A percentile compares a stretch with the other conserved stretches of the same genome.
Conservation (phyloP, 768 basidiomycete species). For the Boletus subcaerulescens region DNA sequence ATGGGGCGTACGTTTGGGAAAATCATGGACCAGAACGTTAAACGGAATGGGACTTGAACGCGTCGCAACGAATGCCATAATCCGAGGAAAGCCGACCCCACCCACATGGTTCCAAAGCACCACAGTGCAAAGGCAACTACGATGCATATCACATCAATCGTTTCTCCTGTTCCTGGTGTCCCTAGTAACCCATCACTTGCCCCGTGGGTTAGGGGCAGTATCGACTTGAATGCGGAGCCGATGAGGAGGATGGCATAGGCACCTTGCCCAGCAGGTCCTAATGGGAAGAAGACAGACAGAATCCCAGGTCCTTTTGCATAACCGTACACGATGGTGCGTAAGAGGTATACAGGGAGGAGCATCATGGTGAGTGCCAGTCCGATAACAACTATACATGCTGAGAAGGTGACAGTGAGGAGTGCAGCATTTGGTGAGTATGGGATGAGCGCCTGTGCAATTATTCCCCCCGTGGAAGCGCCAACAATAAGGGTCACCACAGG, state of each 20-base stretch:
- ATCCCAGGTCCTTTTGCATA: slow-evolving; percentile 46
- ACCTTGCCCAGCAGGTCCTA: slow-evolving; percentile 72
- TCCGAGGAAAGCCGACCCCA: slow-evolving; percentile 52
- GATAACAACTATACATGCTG: slow-evolving; percentile 53
- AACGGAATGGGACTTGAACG: slow-evolving; percentile 46
- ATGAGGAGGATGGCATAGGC: slow-evolving; percentile 55
- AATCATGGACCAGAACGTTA: slow-evolving; percentile 66
- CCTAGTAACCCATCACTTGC: slow-evolving; percentile 36
- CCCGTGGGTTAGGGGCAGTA: slow-evolving; percentile 36
- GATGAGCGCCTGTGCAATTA: slow-evolving; percentile 50
- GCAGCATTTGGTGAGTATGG: slow-evolving; percentile 46
- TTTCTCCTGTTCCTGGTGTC: slow-evolving; percentile 34
- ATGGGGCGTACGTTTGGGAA: slow-evolving; percentile 58
- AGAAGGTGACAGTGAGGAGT: slow-evolving; percentile 50
- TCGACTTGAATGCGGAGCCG: slow-evolving; percentile 44
- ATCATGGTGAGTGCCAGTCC: slow-evolving; percentile 61
- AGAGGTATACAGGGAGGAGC: slow-evolving; percentile 63
- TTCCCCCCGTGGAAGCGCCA: slow-evolving; percentile 61
- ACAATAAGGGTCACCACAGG: slow-evolving; percentile 76
- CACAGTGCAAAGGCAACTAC: slow-evolving; percentile 53
- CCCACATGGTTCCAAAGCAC: slow-evolving; percentile 63
- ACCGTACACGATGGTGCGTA: slow-evolving; percentile 56
- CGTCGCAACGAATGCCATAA: slow-evolving; percentile 42
- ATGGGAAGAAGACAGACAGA: slow-evolving; percentile 65
- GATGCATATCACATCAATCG: slow-evolving; percentile 46